Conservation (phyloP, 306 rosid species). For the Glycyrrhiza uralensis region DNA sequence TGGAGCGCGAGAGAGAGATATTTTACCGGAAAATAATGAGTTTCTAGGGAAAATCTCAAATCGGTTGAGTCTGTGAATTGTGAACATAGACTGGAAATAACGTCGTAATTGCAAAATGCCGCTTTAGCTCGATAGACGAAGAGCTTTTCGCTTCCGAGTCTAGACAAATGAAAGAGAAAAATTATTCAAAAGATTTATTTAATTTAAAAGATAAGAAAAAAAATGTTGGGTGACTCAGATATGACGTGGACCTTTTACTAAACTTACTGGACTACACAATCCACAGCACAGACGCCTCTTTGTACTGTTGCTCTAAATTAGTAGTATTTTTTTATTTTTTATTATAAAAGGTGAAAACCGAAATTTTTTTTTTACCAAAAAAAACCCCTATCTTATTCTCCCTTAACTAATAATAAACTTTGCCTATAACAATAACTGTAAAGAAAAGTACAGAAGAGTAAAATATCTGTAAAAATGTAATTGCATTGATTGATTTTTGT, state of each 20-base stretch:
- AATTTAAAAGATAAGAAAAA: background rate
- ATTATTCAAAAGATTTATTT: background rate
- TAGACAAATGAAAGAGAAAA: background rate
- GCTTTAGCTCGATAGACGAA: background rate
- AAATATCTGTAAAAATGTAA: too few relatives aligned
- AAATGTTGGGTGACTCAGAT: background rate
- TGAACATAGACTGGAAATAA: background rate
- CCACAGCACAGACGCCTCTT: too few relatives aligned
- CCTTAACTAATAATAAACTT: too few relatives aligned
- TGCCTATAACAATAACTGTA: too few relatives aligned
- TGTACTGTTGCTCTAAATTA: too few relatives aligned
- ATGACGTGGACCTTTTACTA: background rate
- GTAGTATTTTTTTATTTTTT: too few relatives aligned
- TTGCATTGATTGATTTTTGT: too few relatives aligned
- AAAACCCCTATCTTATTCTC: too few relatives aligned
- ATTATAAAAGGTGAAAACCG: too few relatives aligned
- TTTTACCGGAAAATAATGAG: slow-evolving; percentile 39
- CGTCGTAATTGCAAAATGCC: background rate
- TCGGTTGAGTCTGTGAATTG: background rate
- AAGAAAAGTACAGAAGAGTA: too few relatives aligned
- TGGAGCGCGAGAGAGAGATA: background rate
- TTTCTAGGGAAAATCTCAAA: background rate
- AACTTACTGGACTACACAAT: too few relatives aligned
- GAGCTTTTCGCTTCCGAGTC: background rate
- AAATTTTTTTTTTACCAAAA: too few relatives aligned